phyloP scores from a whole-genome alignment of 768 basidiomycete genomes.

The Pisolithus albus region DNA sequence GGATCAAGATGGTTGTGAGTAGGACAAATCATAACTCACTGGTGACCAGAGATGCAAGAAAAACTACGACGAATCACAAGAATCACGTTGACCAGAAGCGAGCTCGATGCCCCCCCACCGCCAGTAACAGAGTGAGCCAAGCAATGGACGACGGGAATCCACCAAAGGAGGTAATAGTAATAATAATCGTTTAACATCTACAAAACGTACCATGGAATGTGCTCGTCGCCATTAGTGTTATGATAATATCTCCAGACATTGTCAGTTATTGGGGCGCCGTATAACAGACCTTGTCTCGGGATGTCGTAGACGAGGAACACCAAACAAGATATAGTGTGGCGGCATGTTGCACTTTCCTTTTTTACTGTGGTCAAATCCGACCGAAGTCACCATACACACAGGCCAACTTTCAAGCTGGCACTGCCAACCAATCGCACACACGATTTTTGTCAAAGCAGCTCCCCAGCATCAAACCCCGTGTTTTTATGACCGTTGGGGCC shows the following conservation, averaged over 20 bases:
- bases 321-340: no score
- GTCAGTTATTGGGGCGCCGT: background rate
- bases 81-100: slow-evolving; percentile 16
- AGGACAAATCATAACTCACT: slow-evolving; percentile 7
- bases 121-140: slow-evolving; percentile 1
- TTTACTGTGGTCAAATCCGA: no score
- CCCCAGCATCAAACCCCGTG: slow-evolving; percentile 5
- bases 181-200: slow-evolving; percentile 2
- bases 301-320: slow-evolving; percentile 1
- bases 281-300: slow-evolving; percentile 7
- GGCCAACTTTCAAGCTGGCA: no score
- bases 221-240: background rate
- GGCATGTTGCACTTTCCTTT: no score
- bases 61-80: slow-evolving; percentile 11
- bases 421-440: background rate
- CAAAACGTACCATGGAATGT: background rate
- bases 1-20: background rate
- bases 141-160: background rate
- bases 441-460: slow-evolving; percentile 1
- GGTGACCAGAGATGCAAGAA: slow-evolving; percentile 9
- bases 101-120: slow-evolving; percentile 13
- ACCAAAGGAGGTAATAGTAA: slow-evolving; percentile 19
- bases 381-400: no score
- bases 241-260: slow-evolving; percentile 9
- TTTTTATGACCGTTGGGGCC: slow-evolving; percentile 9